phyloP scores from a whole-genome alignment of 2,329 filamentous ascomycete genomes.

The Colletotrichum costaricense region DNA sequence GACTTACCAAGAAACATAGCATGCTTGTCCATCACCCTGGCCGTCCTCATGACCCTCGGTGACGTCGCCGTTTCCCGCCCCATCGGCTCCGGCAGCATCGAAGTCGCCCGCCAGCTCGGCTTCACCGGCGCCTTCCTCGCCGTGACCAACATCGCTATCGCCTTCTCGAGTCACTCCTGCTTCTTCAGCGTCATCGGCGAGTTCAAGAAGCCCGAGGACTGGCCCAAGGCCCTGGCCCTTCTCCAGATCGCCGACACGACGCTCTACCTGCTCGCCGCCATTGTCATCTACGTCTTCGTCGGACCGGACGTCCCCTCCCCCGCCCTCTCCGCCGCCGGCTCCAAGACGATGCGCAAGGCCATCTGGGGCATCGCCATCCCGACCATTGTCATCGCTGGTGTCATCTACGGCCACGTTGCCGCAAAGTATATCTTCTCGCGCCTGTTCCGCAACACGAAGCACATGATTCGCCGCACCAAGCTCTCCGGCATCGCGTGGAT shows the following conservation, averaged over 20 bases:
- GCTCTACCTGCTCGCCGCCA: conserved; percentile 73
- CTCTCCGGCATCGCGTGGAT: conserved; percentile 68
- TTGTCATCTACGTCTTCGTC: conserved; percentile 76
- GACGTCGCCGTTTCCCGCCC: conserved; percentile 63
- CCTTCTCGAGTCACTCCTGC: conserved; percentile 74
- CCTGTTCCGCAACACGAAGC: conserved; percentile 69
- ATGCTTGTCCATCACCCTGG: conserved; percentile 70
- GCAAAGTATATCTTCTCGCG: conserved; percentile 75
- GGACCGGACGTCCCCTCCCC: conserved; percentile 72
- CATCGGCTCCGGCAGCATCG: conserved; percentile 48
- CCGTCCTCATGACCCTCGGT: conserved; percentile 73
- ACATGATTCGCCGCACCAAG: conserved; percentile 61
- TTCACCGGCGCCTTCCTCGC: conserved; percentile 67
- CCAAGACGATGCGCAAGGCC: conserved; percentile 65
- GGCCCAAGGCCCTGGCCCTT: conserved; percentile 58
- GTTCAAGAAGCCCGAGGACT: conserved; percentile 69
- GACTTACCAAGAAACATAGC: conserved; percentile 42
- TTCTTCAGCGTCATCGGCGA: conserved; percentile 77
- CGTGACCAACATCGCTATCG: conserved; percentile 74
- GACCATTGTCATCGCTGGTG: conserved; percentile 77
- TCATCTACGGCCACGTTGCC: conserved; percentile 76
- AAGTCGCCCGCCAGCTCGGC: conserved; percentile 49
- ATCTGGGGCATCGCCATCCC: conserved; percentile 77
- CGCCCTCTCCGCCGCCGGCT: conserved; percentile 71
- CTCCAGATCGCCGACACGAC: conserved; percentile 69